phyloP scores from a whole-genome alignment of 2,329 filamentous ascomycete species.

The Fusarium begoniae region DNA sequence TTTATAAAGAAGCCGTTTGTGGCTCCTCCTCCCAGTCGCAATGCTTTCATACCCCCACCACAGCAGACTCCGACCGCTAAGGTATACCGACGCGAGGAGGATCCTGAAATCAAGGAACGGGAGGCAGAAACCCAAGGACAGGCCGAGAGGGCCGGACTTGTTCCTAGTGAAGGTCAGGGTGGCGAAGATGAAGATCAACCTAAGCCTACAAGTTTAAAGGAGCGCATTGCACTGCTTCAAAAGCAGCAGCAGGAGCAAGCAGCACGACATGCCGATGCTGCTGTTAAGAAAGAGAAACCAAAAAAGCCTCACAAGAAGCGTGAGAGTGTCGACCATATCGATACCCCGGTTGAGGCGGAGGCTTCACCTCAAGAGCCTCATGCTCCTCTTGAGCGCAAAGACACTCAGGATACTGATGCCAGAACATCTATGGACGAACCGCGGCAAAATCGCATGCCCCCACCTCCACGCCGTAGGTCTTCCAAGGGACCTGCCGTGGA shows the following conservation, averaged over 20 bases:
- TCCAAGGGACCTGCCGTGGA: conserved; percentile 56
- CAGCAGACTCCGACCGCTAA: conserved; percentile 77
- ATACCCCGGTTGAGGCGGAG: conserved; percentile 43
- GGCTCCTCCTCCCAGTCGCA: conserved; percentile 89
- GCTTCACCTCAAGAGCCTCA: conserved; percentile 43
- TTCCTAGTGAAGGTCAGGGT: conserved; percentile 55
- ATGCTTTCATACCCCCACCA: conserved; percentile 85
- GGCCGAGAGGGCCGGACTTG: conserved; percentile 73
- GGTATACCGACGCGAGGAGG: conserved; percentile 87
- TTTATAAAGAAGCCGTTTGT: conserved; percentile 99
- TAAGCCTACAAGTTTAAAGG: conserved; percentile 92
- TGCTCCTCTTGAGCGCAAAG: conserved; percentile 54
- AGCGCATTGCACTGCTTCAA: conserved; percentile 92
- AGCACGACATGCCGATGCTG: conserved; percentile 79
- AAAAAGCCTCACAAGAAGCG: conserved; percentile 79
- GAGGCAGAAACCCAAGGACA: conserved; percentile 72
- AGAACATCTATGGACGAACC: conserved; percentile 62
- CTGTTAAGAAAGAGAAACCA: conserved; percentile 86
- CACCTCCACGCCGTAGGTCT: conserved; percentile 62
- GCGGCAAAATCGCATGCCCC: conserved; percentile 48
- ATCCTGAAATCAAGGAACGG: conserved; percentile 74
- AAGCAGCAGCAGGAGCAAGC: conserved; percentile 94
- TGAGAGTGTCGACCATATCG: conserved; percentile 53
- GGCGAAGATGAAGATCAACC: conserved; percentile 79
- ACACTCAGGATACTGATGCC: conserved; percentile 57